phyloP scores from a whole-genome alignment of 768 basidiomycete genomes.

The Termitomyces sp. region DNA sequence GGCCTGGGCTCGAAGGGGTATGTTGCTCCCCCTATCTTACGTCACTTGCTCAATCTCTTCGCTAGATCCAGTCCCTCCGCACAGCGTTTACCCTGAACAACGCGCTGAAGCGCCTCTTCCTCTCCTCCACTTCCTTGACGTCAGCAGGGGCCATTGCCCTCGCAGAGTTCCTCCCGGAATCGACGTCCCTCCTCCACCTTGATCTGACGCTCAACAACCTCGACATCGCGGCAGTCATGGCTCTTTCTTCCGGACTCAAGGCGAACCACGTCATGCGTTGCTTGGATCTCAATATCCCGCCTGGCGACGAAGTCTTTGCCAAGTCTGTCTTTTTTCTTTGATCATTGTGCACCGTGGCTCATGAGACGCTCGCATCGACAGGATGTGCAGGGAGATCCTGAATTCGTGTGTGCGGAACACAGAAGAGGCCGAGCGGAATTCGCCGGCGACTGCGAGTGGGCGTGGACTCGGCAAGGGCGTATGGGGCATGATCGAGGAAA shows the following conservation, averaged over 20 bases:
- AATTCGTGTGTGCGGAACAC: constrained; percentile 92
- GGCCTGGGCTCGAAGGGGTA: constrained; percentile 88
- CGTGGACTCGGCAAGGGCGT: constrained; percentile 63
- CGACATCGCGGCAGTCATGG: constrained; percentile 90
- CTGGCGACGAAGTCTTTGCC: constrained; percentile 76
- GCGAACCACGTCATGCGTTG: constrained; percentile 85
- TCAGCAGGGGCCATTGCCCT: constrained; percentile 89
- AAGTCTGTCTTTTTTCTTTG: constrained; percentile 30
- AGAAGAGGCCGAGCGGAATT: constrained; percentile 64
- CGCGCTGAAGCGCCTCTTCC: constrained; percentile 87
- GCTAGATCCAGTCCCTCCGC: constrained; percentile 77
- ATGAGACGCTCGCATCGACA: constrained; percentile 12
- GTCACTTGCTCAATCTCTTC: neutral
- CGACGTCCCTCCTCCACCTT: constrained; percentile 80
- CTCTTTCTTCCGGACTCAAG: constrained; percentile 80
- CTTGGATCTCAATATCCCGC: constrained; percentile 88
- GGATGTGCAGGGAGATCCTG: constrained; percentile 85
- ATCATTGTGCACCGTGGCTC: neutral
- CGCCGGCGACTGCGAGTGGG: constrained; percentile 31
- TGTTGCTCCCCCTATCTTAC: constrained; percentile 18
- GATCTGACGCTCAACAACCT: constrained; percentile 82
- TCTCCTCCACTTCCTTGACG: constrained; percentile 75
- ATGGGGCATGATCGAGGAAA: constrained; percentile 85
- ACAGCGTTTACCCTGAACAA: constrained; percentile 92
- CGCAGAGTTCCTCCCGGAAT: constrained; percentile 95